Evolutionary conservation across 441 rosid genomes (phyloP).

Genomic region (Melastoma candidum): DNA sequence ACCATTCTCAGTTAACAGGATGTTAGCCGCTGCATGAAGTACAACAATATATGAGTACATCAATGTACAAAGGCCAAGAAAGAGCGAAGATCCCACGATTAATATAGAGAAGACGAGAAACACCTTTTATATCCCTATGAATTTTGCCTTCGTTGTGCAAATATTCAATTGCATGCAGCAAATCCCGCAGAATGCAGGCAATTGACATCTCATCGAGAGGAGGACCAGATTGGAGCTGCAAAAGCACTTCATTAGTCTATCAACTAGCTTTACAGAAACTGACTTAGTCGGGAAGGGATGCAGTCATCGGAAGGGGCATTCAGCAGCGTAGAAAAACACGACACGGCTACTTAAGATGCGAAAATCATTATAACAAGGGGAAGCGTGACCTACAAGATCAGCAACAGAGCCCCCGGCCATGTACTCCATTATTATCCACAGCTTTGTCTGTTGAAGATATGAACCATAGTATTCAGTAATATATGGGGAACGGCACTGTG

Average conservation of each 20-base stretch:
- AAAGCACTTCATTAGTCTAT: conserved; percentile 17
- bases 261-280: neutral
- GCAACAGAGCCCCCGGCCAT: conserved; percentile 99
- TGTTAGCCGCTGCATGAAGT: conserved; percentile 84
- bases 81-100: too few species aligned
- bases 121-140: conserved; percentile 99
- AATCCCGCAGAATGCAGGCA: conserved; percentile 81
- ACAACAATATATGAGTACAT: conserved; percentile 19
- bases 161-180: conserved; percentile 96
- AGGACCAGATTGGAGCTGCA: conserved; percentile 89
- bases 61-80: conserved; percentile 4
- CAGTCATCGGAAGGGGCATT: neutral
- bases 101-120: neutral
- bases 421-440: conserved; percentile 99
- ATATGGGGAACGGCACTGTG: conserved; percentile 93
- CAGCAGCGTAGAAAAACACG: conserved; percentile 1
- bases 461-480: conserved; percentile 98
- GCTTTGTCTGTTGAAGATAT: conserved; percentile 90
- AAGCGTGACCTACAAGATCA: conserved; percentile 77
- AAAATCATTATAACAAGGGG: neutral
- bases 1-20: conserved; percentile 86
- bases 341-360: neutral
- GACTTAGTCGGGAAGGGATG: neutral
- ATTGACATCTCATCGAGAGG: conserved; percentile 95
- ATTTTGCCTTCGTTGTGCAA: conserved; percentile 92